Percentiles rank a stretch among this genome's conserved stretches.
These are phyloP conservation scores for Tetradesmus obliquus DNA, from an alignment of 139 green algal genomes.

Conservation along the genomic window DNA sequence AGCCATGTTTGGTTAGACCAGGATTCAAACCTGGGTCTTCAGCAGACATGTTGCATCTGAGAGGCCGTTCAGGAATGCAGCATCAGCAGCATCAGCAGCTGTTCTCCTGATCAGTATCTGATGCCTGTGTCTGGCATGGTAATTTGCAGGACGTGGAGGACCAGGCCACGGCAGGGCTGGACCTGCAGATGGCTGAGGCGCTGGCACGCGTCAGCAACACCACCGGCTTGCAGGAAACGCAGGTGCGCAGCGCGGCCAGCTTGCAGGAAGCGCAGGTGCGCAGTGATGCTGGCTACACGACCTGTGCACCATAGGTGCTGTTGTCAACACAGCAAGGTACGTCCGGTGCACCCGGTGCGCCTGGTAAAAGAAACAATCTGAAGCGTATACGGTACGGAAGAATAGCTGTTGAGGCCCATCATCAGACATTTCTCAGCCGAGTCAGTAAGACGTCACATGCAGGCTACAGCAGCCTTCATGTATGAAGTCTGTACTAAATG, in stretches of 20 bases:
- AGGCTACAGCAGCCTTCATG: no score
- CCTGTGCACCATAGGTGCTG: background rate
- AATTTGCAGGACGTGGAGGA: slow-evolving; percentile 11
- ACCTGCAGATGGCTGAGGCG: background rate
- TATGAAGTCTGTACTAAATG: no score
- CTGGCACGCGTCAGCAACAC: background rate
- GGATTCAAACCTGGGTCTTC: no score
- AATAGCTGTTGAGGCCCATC: no score
- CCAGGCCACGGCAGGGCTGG: slow-evolving; percentile 1
- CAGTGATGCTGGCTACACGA: no score
- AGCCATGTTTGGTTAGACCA: no score
- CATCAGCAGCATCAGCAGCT: background rate
- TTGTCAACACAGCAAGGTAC: background rate
- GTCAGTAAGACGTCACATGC: no score
- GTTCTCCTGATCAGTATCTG: background rate
- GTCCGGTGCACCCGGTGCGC: background rate
- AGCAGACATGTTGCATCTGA: no score
- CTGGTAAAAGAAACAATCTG: background rate
- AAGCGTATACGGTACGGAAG: no score
- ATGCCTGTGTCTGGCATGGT: background rate
- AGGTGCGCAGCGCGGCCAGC: background rate
- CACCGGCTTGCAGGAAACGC: background rate
- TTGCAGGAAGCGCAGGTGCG: no score
- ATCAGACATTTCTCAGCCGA: no score
- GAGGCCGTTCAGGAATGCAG: background rate